Conservation (phyloP, 305 asterid genomes). For the Fraxinus dipetala region DNA sequence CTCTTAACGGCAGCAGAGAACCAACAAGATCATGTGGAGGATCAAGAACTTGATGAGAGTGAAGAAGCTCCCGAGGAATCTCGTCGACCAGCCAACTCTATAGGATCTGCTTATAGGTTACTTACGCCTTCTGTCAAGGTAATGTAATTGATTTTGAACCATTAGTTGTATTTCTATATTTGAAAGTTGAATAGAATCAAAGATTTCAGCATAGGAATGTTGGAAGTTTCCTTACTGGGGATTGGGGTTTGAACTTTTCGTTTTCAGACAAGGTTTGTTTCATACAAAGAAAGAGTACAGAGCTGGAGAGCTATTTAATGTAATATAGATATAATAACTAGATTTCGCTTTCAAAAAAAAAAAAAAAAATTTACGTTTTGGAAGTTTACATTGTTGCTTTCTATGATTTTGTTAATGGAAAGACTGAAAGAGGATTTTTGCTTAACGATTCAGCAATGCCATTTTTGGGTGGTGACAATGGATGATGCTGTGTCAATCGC, state of each 20-base stretch:
- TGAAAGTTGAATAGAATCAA: not conserved
- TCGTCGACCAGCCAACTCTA: conserved; percentile 76
- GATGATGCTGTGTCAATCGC: not conserved
- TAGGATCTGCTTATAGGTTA: conserved; percentile 73
- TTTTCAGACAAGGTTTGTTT: not conserved
- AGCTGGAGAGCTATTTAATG: not conserved
- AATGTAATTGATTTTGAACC: conserved; percentile 20
- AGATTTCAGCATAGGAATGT: not conserved
- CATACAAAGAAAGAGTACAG: not conserved
- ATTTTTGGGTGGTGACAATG: not conserved
- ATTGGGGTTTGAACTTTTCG: not conserved
- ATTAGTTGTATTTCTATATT: conserved; percentile 5
- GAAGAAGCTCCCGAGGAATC: conserved; percentile 82
- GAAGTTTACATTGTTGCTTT: not conserved
- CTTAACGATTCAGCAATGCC: not conserved
- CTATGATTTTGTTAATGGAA: not conserved
- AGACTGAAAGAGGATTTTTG: not conserved
- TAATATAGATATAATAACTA: not conserved
- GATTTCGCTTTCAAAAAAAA: not conserved
- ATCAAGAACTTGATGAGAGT: conserved; percentile 72
- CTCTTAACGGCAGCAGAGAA: conserved; percentile 47
- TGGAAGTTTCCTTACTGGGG: not conserved
- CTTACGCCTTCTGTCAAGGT: conserved; percentile 98
- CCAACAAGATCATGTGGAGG: conserved; percentile 59
- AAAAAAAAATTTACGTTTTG: not conserved